These are phyloP conservation scores for Aschersonia sp. DNA, from an alignment of 2,329 filamentous ascomycete species.

Conservation along the genomic window DNA sequence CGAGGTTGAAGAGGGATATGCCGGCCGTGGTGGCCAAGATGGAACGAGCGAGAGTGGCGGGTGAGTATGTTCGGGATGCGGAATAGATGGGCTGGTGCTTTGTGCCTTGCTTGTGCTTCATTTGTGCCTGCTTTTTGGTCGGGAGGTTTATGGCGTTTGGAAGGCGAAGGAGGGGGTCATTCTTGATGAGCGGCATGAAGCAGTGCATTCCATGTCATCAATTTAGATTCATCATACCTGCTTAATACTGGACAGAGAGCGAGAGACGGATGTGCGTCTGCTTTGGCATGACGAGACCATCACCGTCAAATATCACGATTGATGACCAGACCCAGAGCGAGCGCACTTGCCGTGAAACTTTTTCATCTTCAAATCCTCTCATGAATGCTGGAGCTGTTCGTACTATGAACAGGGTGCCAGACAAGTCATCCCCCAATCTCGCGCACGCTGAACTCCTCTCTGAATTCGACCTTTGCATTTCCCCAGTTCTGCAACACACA, in stretches of 20 bases:
- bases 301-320: too few relatives aligned
- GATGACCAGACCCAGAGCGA: too few relatives aligned
- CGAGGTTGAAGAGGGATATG: constrained; percentile 42
- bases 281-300: too few relatives aligned
- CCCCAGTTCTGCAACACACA: neutral
- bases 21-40: constrained; percentile 48
- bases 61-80: constrained; percentile 36
- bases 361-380: neutral
- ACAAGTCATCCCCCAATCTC: neutral
- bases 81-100: constrained; percentile 1
- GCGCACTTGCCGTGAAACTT: too few relatives aligned
- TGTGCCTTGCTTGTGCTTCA: neutral
- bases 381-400: neutral
- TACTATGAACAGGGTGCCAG: neutral
- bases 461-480: neutral
- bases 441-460: neutral
- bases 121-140: neutral
- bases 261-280: too few relatives aligned
- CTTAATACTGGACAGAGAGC: too few relatives aligned
- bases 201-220: too few relatives aligned
- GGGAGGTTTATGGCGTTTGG: neutral
- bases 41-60: constrained; percentile 47
- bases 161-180: too few relatives aligned
- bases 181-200: too few relatives aligned
- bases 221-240: too few relatives aligned